Conservation (phyloP, 2,329 filamentous ascomycete genomes). For the Alternaria metachromatica region DNA sequence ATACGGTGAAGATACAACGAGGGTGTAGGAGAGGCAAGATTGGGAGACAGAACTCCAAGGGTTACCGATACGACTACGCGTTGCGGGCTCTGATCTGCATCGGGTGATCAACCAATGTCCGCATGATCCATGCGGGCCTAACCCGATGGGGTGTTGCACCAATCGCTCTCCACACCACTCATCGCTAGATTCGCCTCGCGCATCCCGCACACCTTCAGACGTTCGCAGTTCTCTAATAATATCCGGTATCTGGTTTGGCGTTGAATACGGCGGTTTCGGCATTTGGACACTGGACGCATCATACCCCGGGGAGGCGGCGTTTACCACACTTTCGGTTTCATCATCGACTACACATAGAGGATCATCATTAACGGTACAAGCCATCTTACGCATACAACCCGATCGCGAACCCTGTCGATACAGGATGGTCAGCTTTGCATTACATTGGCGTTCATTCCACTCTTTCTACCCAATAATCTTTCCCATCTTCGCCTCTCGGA, state of each 20-base stretch:
- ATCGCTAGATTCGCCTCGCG: constrained; percentile 30
- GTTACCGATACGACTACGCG: constrained; percentile 24
- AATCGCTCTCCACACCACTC: constrained; percentile 37
- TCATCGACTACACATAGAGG: constrained; percentile 14
- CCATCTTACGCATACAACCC: constrained; percentile 19
- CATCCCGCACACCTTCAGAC: constrained; percentile 21
- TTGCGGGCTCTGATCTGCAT: constrained; percentile 35
- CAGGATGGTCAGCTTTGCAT: constrained; percentile 22
- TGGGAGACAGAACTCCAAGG: constrained; percentile 10
- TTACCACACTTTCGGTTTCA: constrained; percentile 19
- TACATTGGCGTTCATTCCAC: constrained; percentile 16
- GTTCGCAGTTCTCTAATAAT: constrained; percentile 12
- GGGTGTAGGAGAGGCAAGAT: constrained; percentile 33
- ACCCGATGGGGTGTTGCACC: constrained; percentile 26
- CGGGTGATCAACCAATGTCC: constrained; percentile 44
- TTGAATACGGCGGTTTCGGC: constrained; percentile 22
- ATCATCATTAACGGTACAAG: constrained; percentile 18
- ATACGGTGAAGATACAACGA: constrained; percentile 48
- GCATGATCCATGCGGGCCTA: constrained; percentile 35
- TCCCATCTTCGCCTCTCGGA: constrained; percentile 1
- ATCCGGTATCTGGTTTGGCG: constrained; percentile 21
- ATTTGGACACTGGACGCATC: constrained; percentile 32
- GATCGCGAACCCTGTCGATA: constrained; percentile 18
- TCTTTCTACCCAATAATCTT: not conserved
- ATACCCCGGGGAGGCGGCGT: constrained; percentile 45